Conservation (phyloP, 805 yeast species). For the Yarrowia divulgata region DNA sequence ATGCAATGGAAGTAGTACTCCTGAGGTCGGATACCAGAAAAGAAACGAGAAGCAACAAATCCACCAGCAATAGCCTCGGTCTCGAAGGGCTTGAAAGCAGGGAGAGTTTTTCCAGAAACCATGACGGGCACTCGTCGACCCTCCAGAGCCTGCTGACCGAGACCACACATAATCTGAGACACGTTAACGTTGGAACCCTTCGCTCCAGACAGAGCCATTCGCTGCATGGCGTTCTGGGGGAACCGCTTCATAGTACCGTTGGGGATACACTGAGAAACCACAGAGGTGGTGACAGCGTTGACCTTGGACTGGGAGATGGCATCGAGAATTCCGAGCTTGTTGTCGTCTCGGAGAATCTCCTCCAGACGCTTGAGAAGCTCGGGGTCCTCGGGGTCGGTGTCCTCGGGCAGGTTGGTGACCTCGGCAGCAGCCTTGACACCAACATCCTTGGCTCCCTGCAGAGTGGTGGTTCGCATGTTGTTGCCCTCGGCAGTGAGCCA, state of each 20-base stretch:
- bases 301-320: conserved; percentile 95
- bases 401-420: conserved; percentile 79
- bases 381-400: conserved; percentile 60
- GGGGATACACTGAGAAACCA: conserved; percentile 93
- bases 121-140: conserved; percentile 99
- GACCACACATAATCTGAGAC: conserved; percentile 98
- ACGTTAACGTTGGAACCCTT: conserved; percentile 98
- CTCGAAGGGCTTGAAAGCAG: conserved; percentile 95
- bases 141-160: conserved; percentile 98
- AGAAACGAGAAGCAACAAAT: conserved; percentile 94
- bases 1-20: conserved; percentile 99
- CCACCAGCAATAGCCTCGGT: conserved; percentile 99
- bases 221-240: conserved; percentile 97
- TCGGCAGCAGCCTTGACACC: conserved; percentile 95
- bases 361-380: conserved; percentile 89
- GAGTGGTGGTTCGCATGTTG: conserved; percentile 81
- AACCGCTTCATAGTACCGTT: conserved; percentile 94
- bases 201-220: conserved; percentile 99
- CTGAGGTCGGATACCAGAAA: conserved; percentile 96
- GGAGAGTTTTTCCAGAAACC: conserved; percentile 97
- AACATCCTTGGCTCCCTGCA: conserved; percentile 75
- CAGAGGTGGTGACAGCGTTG: conserved; percentile 90
- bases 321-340: conserved; percentile 90
- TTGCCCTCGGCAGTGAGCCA: conserved; percentile 92
- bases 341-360: conserved; percentile 92